A percentile compares a stretch with the other conserved stretches of the same genome.
These are phyloP conservation scores for Colletotrichum horii DNA, from an alignment of 2,329 filamentous ascomycete genomes.

Conservation along the genomic window DNA sequence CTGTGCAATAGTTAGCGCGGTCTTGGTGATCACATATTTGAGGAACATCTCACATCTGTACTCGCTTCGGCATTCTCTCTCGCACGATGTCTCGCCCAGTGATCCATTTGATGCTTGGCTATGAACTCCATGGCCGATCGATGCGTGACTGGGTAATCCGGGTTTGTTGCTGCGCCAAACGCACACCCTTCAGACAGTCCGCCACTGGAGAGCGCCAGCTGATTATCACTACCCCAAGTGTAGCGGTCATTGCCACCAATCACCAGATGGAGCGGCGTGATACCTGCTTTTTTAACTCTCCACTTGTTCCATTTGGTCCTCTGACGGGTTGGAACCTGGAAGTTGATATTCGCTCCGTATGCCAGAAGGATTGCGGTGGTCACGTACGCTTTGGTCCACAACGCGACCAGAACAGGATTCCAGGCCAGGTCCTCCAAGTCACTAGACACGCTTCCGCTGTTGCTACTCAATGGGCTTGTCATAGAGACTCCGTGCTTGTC, in stretches of 20 bases:
- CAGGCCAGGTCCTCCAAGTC: not conserved
- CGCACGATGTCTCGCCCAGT: not conserved
- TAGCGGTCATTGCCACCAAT: not conserved
- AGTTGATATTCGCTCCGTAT: not conserved
- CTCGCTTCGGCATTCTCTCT: not conserved
- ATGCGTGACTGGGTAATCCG: not conserved
- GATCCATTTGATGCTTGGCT: not conserved
- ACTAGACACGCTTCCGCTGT: not conserved
- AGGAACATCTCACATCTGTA: not conserved
- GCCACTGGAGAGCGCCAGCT: not conserved
- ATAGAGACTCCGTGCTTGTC: not conserved
- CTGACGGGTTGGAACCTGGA: not conserved
- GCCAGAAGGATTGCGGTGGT: not conserved
- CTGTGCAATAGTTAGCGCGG: not conserved
- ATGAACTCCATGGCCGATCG: not conserved
- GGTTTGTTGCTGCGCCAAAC: not conserved
- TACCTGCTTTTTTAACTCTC: not conserved
- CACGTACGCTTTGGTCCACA: not conserved
- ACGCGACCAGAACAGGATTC: not conserved
- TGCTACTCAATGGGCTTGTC: not conserved
- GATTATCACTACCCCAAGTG: not conserved
- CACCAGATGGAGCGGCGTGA: not conserved
- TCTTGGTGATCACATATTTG: not conserved
- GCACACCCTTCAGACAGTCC: not conserved
- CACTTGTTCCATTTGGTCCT: not conserved